These are phyloP conservation scores for Saccharomycopsis fibuligera DNA, from an alignment of 805 yeast species.

Conservation along the genomic window DNA sequence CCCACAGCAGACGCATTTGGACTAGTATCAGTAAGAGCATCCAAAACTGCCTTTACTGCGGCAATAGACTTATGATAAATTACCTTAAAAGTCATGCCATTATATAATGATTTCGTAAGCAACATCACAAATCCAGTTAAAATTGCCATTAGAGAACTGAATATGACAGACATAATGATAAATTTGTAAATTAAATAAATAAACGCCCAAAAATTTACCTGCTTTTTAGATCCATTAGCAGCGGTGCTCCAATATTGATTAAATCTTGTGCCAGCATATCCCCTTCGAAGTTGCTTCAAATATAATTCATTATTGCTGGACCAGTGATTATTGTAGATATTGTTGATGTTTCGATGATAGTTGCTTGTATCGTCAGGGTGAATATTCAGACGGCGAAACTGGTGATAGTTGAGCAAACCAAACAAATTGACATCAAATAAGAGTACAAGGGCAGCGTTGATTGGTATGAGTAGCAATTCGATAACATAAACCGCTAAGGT, in stretches of 20 bases:
- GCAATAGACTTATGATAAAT: not conserved
- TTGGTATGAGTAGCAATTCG: constrained; percentile 10
- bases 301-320: not conserved
- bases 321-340: constrained; percentile 1
- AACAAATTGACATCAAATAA: constrained; percentile 7
- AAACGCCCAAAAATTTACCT: not conserved
- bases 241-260: not conserved
- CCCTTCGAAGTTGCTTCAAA: constrained; percentile 2
- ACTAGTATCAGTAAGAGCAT: no score
- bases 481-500: constrained; percentile 2
- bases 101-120: not conserved
- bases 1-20: not conserved
- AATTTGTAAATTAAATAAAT: constrained; percentile 10
- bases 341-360: not conserved
- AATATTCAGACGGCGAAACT: no score
- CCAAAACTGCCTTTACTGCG: no score
- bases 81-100: not conserved
- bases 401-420: constrained; percentile 4
- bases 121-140: constrained; percentile 1
- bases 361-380: not conserved
- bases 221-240: not conserved
- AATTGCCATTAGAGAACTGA: constrained; percentile 2
- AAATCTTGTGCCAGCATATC: not conserved
- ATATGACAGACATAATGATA: constrained; percentile 8
- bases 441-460: not conserved